phyloP scores from a whole-genome alignment of 202 grass and related monocot species.

The Sporobolus alterniflorus region DNA sequence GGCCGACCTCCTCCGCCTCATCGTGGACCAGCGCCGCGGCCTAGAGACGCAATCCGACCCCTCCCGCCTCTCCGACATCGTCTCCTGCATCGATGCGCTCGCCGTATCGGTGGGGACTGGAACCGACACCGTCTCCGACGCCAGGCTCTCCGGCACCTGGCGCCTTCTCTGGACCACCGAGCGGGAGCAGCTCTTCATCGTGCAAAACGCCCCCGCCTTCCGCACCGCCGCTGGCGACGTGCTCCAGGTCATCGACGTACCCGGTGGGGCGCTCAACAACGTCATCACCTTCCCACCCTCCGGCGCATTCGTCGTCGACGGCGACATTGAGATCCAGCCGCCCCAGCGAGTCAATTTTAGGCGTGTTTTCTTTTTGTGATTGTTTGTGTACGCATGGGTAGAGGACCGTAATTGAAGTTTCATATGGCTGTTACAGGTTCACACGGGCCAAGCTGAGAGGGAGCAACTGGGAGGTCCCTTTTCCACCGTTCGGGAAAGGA shows the following conservation, averaged over 20 bases:
- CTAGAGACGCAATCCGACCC: conserved; percentile 72
- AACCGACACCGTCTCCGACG: conserved; percentile 57
- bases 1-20: conserved; percentile 69
- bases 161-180: conserved; percentile 95
- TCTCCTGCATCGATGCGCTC: conserved; percentile 74
- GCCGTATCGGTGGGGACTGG: conserved; percentile 26
- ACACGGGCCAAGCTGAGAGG: conserved; percentile 77
- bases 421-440: conserved; percentile 57
- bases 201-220: conserved; percentile 74
- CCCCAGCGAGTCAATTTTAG: conserved; percentile 93
- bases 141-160: conserved; percentile 77
- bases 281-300: conserved; percentile 94
- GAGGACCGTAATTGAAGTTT: neutral
- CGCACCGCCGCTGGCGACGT: conserved; percentile 88
- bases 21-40: conserved; percentile 80
- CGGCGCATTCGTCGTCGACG: conserved; percentile 80
- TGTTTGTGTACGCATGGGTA: neutral
- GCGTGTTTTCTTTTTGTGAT: conserved; percentile 27
- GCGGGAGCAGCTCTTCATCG: conserved; percentile 97
- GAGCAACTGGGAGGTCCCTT: conserved; percentile 78
- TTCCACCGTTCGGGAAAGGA: conserved; percentile 95
- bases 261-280: conserved; percentile 64
- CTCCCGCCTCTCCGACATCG: conserved; percentile 69
- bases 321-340: conserved; percentile 63
- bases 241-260: conserved; percentile 90